Conservation (phyloP, 768 basidiomycete species). For the Amanita rimosa region DNA sequence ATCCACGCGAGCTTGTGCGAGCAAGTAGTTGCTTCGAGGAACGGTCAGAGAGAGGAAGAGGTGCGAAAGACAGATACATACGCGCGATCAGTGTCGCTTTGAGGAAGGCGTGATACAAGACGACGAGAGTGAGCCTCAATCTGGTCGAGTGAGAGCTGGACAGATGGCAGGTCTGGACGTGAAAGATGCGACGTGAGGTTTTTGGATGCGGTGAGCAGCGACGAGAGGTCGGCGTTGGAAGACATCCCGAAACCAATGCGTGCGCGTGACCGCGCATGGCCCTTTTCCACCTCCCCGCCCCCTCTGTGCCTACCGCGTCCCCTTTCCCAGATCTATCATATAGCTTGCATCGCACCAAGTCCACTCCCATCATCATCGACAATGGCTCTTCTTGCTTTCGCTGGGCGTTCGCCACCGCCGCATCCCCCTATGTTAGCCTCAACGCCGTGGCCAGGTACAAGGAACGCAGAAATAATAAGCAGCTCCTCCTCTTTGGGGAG, state of each 20-base stretch:
- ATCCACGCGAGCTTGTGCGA: conserved; percentile 92
- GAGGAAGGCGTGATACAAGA: conserved; percentile 60
- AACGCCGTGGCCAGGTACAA: conserved; percentile 83
- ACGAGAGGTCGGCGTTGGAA: conserved; percentile 41
- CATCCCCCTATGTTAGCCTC: conserved; percentile 43
- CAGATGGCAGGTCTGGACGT: conserved; percentile 73
- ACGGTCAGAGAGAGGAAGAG: conserved; percentile 2
- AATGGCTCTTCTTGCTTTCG: conserved; percentile 78
- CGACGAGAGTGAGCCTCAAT: conserved; percentile 88
- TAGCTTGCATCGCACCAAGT: conserved; percentile 31
- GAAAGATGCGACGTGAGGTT: conserved; percentile 70
- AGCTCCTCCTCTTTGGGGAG: conserved; percentile 79
- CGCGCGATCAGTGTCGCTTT: conserved; percentile 62
- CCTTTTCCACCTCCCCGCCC: conserved; percentile 2
- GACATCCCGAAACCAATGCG: neutral
- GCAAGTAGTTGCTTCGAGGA: conserved; percentile 64
- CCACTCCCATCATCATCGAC: conserved; percentile 74
- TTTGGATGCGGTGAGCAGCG: conserved; percentile 60
- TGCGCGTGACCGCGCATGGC: neutral
- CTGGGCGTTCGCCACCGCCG: conserved; percentile 69
- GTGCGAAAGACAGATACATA: conserved; percentile 22
- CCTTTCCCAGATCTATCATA: conserved; percentile 26
- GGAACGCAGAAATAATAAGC: conserved; percentile 76
- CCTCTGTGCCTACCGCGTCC: neutral
- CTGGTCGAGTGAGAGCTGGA: conserved; percentile 87